Base-by-base conservation (phyloP, 1,284 basidiomycete species). In the Malassezia vespertilionis region DNA sequence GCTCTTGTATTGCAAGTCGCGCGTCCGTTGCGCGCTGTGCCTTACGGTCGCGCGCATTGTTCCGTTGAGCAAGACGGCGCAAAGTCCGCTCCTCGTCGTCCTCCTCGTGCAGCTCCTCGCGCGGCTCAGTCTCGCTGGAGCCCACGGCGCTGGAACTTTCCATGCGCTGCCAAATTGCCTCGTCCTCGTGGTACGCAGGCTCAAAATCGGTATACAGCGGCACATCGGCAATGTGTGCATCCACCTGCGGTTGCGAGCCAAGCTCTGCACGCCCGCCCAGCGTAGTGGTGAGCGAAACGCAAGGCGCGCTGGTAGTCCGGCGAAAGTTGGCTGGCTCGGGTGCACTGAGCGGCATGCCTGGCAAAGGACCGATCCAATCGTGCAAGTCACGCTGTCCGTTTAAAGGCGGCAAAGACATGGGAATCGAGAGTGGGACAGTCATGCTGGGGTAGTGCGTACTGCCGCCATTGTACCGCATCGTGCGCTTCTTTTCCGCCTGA, bases 401-500 rank as follows among this genome's bases (percentile, higher is more conserved):
- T 14, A 38, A n/a, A 14, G 23, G 36, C 5, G 36, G 21, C 17
- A 38, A n/a, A 14, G 23, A 20, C n/a, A n/a, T n/a, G n/a, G n/a
- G n/a, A n/a, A n/a, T n/a, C n/a, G n/a, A n/a, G n/a, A n/a, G n/a
- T n/a, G n/a, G n/a, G n/a, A n/a, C n/a, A n/a, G n/a, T n/a, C n/a
- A n/a, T n/a, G n/a, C n/a, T n/a, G n/a, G n/a, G n/a, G n/a, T n/a
- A n/a, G n/a, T 5, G 8, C 20, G 18, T 21, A 45, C 56, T 54
- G 9, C 55, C 41, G 28, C 54, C 56, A 23, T 56, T 44, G 34
- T 56, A 68, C 10, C 65, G 51, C 33, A 53, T 48, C 4, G 65
- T 63, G n/a, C 65, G 48, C 45, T 68, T 68, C 60, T 65, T 65
- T 24, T 65, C 61, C n/a, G 65, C 63, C 34, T 68, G 65, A 20